These are phyloP conservation scores for Aspergillus jensenii DNA, from an alignment of 2,329 filamentous ascomycete genomes.

Conservation along the genomic window DNA sequence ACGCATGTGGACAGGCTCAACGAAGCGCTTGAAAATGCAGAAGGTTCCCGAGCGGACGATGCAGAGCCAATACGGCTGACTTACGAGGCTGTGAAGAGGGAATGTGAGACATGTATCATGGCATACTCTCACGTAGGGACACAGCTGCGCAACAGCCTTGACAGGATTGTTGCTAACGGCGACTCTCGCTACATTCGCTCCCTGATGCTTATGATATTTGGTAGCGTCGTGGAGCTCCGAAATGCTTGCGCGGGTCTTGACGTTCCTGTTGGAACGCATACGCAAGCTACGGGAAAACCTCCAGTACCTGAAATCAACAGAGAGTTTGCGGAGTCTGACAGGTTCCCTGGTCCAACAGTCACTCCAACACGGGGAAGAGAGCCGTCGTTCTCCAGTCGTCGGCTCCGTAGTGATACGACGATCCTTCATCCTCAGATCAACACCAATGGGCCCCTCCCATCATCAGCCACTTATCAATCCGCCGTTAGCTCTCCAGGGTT, in stretches of 20 bases:
- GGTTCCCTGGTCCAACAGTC: conserved; percentile 30
- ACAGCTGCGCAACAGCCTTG: conserved; percentile 49
- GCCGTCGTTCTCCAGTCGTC: conserved; percentile 42
- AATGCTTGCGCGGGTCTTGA: conserved; percentile 58
- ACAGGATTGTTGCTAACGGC: conserved; percentile 54
- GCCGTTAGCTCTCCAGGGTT: conserved; percentile 32
- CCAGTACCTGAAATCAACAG: conserved; percentile 31
- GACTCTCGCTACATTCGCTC: conserved; percentile 60
- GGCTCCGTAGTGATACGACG: conserved; percentile 53
- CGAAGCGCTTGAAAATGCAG: conserved; percentile 52
- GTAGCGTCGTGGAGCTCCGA: conserved; percentile 58
- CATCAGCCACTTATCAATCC: conserved; percentile 28
- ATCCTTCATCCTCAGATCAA: conserved; percentile 45
- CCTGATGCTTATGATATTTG: conserved; percentile 59
- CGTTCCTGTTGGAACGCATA: conserved; percentile 36
- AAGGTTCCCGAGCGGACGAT: conserved; percentile 51
- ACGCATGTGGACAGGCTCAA: conserved; percentile 58
- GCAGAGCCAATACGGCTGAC: conserved; percentile 44
- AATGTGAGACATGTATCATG: conserved; percentile 51
- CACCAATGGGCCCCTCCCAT: conserved; percentile 30
- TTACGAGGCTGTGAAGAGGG: conserved; percentile 44
- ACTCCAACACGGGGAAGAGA: conserved; percentile 50
- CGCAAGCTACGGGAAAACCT: conserved; percentile 28
- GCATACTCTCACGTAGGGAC: conserved; percentile 51
- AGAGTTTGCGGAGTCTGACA: conserved; percentile 27